Percentiles rank a stretch among this genome's conserved stretches.
Conservation (phyloP, 371 early-diverging fungal species). For the Mucor circinelloides region DNA sequence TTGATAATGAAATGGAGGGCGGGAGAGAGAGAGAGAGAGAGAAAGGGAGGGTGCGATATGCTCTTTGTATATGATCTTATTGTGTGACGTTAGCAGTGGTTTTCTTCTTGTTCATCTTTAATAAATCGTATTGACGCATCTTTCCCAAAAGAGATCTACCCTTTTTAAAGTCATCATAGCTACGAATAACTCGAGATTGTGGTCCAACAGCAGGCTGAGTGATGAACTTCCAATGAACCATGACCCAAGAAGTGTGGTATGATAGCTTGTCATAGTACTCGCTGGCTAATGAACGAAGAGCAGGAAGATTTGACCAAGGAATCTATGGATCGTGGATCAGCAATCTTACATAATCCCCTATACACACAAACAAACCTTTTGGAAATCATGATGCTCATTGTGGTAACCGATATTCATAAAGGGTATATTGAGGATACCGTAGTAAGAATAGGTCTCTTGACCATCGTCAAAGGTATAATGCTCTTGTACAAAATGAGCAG, state of each 20-base stretch:
- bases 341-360: not conserved
- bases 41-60: not conserved
- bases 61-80: not conserved
- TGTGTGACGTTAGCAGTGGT: not conserved
- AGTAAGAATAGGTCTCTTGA: slow-evolving; percentile 97
- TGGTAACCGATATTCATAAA: slow-evolving; percentile 93
- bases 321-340: slow-evolving; percentile 44
- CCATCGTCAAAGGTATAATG: slow-evolving; percentile 95
- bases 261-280: slow-evolving; percentile 90
- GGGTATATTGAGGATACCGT: slow-evolving; percentile 84
- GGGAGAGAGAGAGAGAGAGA: not conserved
- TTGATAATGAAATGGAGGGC: not conserved
- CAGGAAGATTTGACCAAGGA: slow-evolving; percentile 91
- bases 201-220: slow-evolving; percentile 51
- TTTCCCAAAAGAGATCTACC: slow-evolving; percentile 56
- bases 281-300: slow-evolving; percentile 77
- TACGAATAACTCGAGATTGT: slow-evolving; percentile 81
- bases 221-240: slow-evolving; percentile 84
- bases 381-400: slow-evolving; percentile 98
- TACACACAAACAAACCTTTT: slow-evolving; percentile 42
- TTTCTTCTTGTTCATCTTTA: not conserved
- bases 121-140: slow-evolving; percentile 31
- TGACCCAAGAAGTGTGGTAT: slow-evolving; percentile 89
- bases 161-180: slow-evolving; percentile 69
- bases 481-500: slow-evolving; percentile 97